A percentile compares a stretch with the other conserved stretches of the same genome.
phyloP scores from a whole-genome alignment of 1,284 basidiomycete genomes.

The Ustilago loliicola region DNA sequence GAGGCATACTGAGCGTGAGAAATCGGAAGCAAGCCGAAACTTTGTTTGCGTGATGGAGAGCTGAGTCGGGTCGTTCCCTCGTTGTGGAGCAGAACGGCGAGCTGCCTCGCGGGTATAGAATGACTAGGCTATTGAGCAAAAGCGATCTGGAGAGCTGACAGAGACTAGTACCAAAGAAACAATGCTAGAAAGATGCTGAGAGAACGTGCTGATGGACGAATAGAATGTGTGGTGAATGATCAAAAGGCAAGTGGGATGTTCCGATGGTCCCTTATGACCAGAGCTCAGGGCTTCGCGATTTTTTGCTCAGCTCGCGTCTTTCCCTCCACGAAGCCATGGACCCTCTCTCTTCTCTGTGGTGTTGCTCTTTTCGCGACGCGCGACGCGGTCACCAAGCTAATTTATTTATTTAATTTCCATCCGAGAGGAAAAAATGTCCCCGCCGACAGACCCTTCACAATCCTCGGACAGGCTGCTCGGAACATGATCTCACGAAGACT shows the following conservation, averaged over 20 bases:
- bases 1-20: slow-evolving; percentile 21
- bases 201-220: neutral
- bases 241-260: slow-evolving; percentile 1
- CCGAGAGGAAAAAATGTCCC: too few relatives aligned
- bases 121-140: too few relatives aligned
- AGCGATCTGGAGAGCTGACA: neutral
- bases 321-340: slow-evolving; percentile 4
- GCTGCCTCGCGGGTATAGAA: neutral
- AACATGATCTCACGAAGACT: too few relatives aligned
- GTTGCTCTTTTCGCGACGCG: slow-evolving; percentile 48
- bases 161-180: neutral
- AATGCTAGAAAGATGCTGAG: slow-evolving; percentile 1
- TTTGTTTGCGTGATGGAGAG: neutral
- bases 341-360: slow-evolving; percentile 1
- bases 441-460: neutral
- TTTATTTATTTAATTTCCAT: slow-evolving; percentile 11
- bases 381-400: slow-evolving; percentile 37
- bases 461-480: too few relatives aligned
- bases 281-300: neutral
- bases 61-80: neutral
- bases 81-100: neutral
- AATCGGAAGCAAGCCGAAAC: slow-evolving; percentile 14
- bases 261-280: neutral
- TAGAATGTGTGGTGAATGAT: neutral
- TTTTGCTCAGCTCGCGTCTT: slow-evolving; percentile 21